Percentiles rank a stretch among this genome's conserved stretches.
Evolutionary conservation across 495 filamentous ascomycete species (phyloP).

Genomic region (Cairneyella variabilis): DNA sequence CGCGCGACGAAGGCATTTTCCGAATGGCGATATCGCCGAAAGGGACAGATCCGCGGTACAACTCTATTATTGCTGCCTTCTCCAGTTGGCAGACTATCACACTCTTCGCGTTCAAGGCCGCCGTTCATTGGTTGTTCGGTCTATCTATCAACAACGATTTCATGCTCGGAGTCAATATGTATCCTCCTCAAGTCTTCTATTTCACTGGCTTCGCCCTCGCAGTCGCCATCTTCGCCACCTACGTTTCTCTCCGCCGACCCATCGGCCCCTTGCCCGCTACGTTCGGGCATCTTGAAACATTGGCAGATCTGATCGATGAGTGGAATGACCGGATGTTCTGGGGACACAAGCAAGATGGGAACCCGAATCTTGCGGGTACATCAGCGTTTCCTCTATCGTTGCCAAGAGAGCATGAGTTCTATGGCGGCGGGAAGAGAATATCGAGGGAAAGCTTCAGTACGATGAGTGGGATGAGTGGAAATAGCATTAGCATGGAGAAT

Average conservation of each 20-base stretch:
- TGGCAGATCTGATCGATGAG: slow-evolving; percentile 42
- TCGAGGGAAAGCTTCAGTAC: slow-evolving; percentile 3
- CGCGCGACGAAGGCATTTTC: slow-evolving; percentile 40
- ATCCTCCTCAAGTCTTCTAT: slow-evolving; percentile 34
- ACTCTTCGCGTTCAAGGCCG: slow-evolving; percentile 39
- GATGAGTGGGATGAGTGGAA: slow-evolving; percentile 3
- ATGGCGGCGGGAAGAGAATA: background rate
- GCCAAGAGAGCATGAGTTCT: background rate
- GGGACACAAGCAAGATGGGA: slow-evolving; percentile 33
- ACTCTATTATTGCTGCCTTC: slow-evolving; percentile 34
- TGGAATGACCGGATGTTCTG: slow-evolving; percentile 41
- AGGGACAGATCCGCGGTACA: slow-evolving; percentile 31
- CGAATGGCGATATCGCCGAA: slow-evolving; percentile 27
- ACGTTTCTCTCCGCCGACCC: slow-evolving; percentile 32
- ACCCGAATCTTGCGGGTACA: slow-evolving; percentile 11
- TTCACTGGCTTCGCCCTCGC: slow-evolving; percentile 29
- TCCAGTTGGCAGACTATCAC: slow-evolving; percentile 38
- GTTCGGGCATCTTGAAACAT: slow-evolving; percentile 42
- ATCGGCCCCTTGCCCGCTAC: slow-evolving; percentile 38
- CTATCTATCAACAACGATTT: slow-evolving; percentile 30
- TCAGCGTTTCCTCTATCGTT: background rate
- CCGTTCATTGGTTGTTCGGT: slow-evolving; percentile 46
- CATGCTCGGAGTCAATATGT: slow-evolving; percentile 34
- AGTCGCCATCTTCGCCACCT: slow-evolving; percentile 34
- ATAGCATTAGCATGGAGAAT: too few species aligned